Evolutionary conservation across 192 early-diverging fungal genomes (phyloP).

Genomic region (Coemansia sp.): DNA sequence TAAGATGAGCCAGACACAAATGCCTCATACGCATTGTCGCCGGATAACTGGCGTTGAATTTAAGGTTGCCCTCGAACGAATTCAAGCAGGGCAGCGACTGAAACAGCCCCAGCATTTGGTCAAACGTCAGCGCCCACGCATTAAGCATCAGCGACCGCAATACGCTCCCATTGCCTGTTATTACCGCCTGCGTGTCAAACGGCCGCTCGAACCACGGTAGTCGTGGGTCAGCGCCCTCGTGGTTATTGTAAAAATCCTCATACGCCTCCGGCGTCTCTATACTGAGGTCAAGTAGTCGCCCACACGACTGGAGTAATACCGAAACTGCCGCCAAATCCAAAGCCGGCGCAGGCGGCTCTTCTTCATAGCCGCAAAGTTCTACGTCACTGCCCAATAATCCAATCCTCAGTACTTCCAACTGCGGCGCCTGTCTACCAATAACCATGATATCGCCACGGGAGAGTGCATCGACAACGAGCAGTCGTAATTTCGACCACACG

Average conservation of each 20-base stretch:
- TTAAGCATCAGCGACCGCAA: slow-evolving; percentile 26
- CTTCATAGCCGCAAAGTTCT: neutral
- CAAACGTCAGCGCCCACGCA: slow-evolving; percentile 43
- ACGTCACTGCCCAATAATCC: slow-evolving; percentile 29
- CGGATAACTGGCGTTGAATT: slow-evolving; percentile 15
- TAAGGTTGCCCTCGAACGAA: slow-evolving; percentile 37
- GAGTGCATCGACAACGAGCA: slow-evolving; percentile 26
- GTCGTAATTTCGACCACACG: slow-evolving; percentile 8
- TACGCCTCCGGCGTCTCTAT: slow-evolving; percentile 27
- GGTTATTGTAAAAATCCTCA: slow-evolving; percentile 38
- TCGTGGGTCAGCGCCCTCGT: neutral
- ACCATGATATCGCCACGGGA: slow-evolving; percentile 10
- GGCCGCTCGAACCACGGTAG: slow-evolving; percentile 14
- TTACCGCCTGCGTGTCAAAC: neutral
- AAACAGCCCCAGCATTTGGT: slow-evolving; percentile 21
- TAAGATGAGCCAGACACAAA: slow-evolving; percentile 13
- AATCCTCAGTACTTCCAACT: slow-evolving; percentile 24
- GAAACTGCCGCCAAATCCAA: neutral
- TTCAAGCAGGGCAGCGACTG: neutral
- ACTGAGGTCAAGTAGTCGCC: slow-evolving; percentile 19
- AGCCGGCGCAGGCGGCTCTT: slow-evolving; percentile 10
- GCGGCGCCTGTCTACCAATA: slow-evolving; percentile 9
- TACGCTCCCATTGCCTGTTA: neutral
- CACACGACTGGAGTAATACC: slow-evolving; percentile 9
- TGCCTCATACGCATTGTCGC: slow-evolving; percentile 3